phyloP scores from a whole-genome alignment of 2,329 filamentous ascomycete genomes.

The Fusarium tuaranense region DNA sequence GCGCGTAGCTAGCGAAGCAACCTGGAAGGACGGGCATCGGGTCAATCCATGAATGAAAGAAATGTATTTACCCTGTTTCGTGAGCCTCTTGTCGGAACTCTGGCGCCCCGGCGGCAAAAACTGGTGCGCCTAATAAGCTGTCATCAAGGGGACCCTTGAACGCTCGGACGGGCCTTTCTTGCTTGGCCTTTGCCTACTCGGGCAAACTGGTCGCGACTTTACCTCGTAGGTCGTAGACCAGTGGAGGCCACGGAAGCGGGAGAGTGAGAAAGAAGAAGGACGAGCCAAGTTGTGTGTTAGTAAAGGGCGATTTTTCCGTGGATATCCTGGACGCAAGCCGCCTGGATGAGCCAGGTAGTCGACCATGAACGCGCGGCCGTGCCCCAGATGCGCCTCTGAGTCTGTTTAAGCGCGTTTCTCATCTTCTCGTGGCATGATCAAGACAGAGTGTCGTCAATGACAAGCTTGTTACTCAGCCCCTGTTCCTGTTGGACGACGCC shows the following conservation, averaged over 20 bases:
- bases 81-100: background rate
- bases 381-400: conserved; percentile 5
- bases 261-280: conserved; percentile 6
- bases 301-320: conserved; percentile 12
- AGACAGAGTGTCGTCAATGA: background rate
- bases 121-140: conserved; percentile 28
- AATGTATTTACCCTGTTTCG: background rate
- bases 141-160: conserved; percentile 34
- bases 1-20: conserved; percentile 7
- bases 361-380: conserved; percentile 6
- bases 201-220: conserved; percentile 39
- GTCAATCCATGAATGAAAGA: conserved; percentile 10
- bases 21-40: background rate
- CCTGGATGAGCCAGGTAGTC: background rate
- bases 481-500: background rate
- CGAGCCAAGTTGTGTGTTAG: background rate
- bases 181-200: conserved; percentile 33
- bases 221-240: conserved; percentile 20
- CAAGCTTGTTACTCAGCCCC: background rate
- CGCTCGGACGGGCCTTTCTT: conserved; percentile 18
- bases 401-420: conserved; percentile 10
- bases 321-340: background rate
- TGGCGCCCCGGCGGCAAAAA: conserved; percentile 36
- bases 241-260: conserved; percentile 15
- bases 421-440: background rate